Evolutionary conservation across 768 basidiomycete species (phyloP), one percentile per base, ranked within the genome.

Genomic region (Leccinum variicolor): DNA sequence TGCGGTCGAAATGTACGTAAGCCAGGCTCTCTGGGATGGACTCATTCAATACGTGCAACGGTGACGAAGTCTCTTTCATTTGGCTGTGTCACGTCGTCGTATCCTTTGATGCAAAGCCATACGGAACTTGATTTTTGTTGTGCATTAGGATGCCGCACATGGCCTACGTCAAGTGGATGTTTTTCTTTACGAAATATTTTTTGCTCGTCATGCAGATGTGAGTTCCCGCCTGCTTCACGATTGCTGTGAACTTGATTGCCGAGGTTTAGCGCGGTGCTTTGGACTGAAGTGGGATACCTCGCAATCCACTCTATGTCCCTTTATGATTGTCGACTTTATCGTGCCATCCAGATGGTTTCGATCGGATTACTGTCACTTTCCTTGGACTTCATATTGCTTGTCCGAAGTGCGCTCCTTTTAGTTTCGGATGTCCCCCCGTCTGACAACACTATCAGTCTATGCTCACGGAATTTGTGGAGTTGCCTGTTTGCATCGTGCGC

Each of bases 131-230:
- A 41, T 47, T 25, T 48, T 2, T 13, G 4, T 26, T 34, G 6
- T 28, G 0, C 28, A 21, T 25, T 29, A 70, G 69, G 13, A 63
- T 65, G 56, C 45, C 69, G 8, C 7, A 6, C 3, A 53, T 7
- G 9, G 59, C 65, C 2, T 49, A 53, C 26, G 29, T 65, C 43
- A 71, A 71, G 48, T 71, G 67, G 69, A 9, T 71, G n/a, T 70
- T 64, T 48, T 23, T 71, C 17, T 61, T 69, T 48, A 57, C 57
- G 4, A 71, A 57, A 52, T 71, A 66, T 19, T 53, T 59, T 31
- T 58, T 53, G 6, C 11, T 71, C 11, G n/a, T 11, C 3, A 1
- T 56, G 3, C 69, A 67, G 33, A 62, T 57, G 69, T 67, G 41
- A 57, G 14, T 48, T 8, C 19, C 14, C 1, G 8, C 49, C 28